A percentile compares a stretch with the other conserved stretches of the same genome.
phyloP scores from a whole-genome alignment of 257 asterid species.

The Nicotiana attenuata region DNA sequence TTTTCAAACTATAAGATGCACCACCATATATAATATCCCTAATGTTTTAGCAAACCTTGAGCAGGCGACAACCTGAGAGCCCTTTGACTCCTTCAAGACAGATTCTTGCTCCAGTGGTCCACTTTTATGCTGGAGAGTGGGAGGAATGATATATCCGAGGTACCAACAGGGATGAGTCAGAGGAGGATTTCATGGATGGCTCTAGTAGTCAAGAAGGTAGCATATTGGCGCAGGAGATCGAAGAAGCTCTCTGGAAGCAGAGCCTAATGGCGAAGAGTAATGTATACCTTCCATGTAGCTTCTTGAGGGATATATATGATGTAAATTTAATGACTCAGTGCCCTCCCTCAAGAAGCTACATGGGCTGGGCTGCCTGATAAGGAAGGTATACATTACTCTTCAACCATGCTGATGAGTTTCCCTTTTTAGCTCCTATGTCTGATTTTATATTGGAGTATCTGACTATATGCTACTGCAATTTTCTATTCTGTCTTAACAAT shows the following conservation, averaged over 20 bases:
- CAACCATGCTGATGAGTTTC: not conserved
- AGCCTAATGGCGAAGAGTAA: constrained; percentile 32
- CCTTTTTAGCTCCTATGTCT: not conserved
- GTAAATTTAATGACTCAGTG: constrained; percentile 27
- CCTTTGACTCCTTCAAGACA: constrained; percentile 37
- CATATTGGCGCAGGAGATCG: constrained; percentile 29
- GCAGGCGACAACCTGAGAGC: constrained; percentile 36
- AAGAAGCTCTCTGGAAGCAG: constrained; percentile 38
- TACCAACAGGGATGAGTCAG: constrained; percentile 35
- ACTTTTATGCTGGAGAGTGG: constrained; percentile 39
- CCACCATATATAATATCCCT: constrained; percentile 37
- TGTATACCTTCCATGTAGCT: no score
- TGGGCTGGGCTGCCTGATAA: constrained; percentile 24
- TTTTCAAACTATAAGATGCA: constrained; percentile 35
- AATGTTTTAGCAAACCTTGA: constrained; percentile 35
- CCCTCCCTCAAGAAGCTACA: constrained; percentile 32
- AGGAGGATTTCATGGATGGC: constrained; percentile 37
- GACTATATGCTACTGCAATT: not conserved
- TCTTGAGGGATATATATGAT: constrained; percentile 37
- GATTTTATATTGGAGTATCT: not conserved
- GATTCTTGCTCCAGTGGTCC: constrained; percentile 27
- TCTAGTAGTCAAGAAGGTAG: constrained; percentile 36
- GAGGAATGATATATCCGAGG: constrained; percentile 26
- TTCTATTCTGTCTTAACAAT: not conserved
- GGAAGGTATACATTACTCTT: constrained; percentile 18